These are phyloP conservation scores for Paramyrothecium sp. DNA, from an alignment of 2,329 filamentous ascomycete genomes.

Conservation along the genomic window DNA sequence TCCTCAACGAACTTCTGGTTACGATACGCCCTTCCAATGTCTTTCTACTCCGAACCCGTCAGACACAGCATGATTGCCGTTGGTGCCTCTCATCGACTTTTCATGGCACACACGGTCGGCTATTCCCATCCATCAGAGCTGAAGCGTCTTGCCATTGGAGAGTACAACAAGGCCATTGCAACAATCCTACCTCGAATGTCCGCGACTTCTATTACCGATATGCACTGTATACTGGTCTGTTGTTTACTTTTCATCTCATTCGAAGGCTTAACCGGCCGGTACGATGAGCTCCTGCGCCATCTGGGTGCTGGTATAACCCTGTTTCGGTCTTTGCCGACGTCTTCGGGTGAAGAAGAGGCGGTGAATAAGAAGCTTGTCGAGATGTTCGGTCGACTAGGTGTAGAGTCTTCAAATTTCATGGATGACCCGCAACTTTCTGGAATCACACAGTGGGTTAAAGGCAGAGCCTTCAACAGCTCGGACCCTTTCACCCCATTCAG, in stretches of 20 bases:
- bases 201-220: constrained; percentile 5
- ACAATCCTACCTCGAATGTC: constrained; percentile 14
- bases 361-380: constrained; percentile 13
- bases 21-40: constrained; percentile 4
- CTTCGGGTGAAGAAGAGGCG: background rate
- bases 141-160: constrained; percentile 13
- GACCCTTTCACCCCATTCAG: constrained; percentile 6
- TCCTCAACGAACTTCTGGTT: constrained; percentile 8
- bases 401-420: constrained; percentile 17
- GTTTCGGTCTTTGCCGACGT: constrained; percentile 2
- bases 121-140: constrained; percentile 7
- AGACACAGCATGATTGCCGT: constrained; percentile 7
- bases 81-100: constrained; percentile 5
- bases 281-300: constrained; percentile 16
- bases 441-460: background rate
- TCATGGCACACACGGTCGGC: constrained; percentile 3
- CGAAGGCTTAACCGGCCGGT: constrained; percentile 17
- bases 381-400: constrained; percentile 14
- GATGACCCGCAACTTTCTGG: constrained; percentile 11
- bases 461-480: too few relatives aligned
- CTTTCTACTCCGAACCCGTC: constrained; percentile 1
- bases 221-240: constrained; percentile 15
- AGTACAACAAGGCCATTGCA: constrained; percentile 18
- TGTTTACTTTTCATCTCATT: constrained; percentile 20
- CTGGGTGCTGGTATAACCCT: constrained; percentile 14